These are phyloP conservation scores for Symbiodinium pilosum DNA, from an alignment of 73 alveolate genomes.

Conservation along the genomic window DNA sequence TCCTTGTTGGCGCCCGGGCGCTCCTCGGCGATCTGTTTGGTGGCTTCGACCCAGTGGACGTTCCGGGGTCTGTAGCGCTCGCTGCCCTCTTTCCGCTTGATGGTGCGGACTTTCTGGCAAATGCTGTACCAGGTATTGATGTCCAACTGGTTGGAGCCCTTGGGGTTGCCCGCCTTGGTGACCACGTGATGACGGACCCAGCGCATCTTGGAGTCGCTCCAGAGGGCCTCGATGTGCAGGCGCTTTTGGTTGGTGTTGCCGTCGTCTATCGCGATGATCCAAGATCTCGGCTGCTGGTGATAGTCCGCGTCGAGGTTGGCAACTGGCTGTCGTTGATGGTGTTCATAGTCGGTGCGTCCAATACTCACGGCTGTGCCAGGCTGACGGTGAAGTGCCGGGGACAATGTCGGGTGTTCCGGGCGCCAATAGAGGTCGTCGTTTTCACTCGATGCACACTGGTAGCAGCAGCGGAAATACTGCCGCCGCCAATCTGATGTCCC, in stretches of 20 bases:
- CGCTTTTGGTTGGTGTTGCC: background rate
- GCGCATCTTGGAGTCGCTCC: background rate
- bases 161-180: background rate
- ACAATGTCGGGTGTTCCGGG: background rate
- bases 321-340: background rate
- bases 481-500: background rate
- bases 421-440: background rate
- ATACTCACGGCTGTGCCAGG: no score
- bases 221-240: background rate
- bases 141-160: no score
- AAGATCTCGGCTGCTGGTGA: background rate
- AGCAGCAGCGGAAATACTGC: background rate
- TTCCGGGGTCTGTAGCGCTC: background rate
- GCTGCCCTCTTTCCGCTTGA: background rate
- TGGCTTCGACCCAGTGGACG: background rate
- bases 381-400: no score
- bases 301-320: background rate
- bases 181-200: background rate
- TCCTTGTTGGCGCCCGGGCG: background rate
- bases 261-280: background rate
- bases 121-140: background rate
- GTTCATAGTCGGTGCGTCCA: no score
- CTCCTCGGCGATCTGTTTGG: background rate
- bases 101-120: background rate
- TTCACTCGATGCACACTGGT: background rate